These are phyloP conservation scores for Limonomyces culmigenus DNA, from an alignment of 1,284 basidiomycete genomes.

Conservation along the genomic window DNA sequence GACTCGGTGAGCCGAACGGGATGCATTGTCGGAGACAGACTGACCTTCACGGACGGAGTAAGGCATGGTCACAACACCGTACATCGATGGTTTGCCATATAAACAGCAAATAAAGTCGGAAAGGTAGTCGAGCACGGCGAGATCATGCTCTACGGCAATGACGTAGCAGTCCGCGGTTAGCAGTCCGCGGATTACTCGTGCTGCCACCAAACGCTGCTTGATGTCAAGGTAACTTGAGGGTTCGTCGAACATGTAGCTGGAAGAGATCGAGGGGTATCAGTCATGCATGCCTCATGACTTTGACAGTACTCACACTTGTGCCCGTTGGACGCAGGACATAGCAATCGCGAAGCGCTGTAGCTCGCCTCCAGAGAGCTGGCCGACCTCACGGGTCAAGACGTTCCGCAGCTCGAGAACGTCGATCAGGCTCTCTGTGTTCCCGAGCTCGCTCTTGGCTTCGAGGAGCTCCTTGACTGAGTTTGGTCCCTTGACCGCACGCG, in stretches of 20 bases:
- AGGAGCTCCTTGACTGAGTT: constrained; percentile 84
- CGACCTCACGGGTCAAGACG: constrained; percentile 70
- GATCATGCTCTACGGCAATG: constrained; percentile 93
- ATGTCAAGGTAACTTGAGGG: constrained; percentile 95
- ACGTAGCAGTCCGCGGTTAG: constrained; percentile 76
- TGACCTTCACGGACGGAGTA: constrained; percentile 90
- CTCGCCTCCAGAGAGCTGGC: constrained; percentile 86
- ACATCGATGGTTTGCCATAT: constrained; percentile 93
- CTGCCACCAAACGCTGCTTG: constrained; percentile 86
- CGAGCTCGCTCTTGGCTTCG: constrained; percentile 68
- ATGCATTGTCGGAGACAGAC: constrained; percentile 7
- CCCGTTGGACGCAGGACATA: constrained; percentile 82
- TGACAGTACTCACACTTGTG: constrained; percentile 59
- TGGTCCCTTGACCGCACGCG: constrained; percentile 81
- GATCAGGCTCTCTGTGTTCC: constrained; percentile 73
- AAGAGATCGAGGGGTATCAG: not conserved
- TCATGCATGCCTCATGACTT: not conserved
- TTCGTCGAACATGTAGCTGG: constrained; percentile 92
- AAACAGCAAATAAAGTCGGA: constrained; percentile 95
- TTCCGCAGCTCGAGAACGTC: constrained; percentile 75
- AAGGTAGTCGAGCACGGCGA: constrained; percentile 91
- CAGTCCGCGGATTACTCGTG: constrained; percentile 84
- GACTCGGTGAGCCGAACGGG: not conserved
- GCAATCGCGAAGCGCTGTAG: constrained; percentile 92
- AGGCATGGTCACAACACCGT: constrained; percentile 96